Evolutionary conservation across 148 eudicot genomes (phyloP).

Genomic region (Nepenthes mirabilis): DNA sequence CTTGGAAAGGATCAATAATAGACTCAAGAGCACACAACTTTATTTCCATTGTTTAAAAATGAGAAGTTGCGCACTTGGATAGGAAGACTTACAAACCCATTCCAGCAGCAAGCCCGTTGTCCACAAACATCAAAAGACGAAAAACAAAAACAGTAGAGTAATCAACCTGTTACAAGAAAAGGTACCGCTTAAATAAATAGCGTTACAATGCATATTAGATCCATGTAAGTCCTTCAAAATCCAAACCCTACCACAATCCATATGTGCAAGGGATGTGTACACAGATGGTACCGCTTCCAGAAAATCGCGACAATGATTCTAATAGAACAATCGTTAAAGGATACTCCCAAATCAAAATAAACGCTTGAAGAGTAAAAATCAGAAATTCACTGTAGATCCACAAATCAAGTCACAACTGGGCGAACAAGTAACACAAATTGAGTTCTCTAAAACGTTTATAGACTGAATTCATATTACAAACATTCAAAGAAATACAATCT

Average conservation of each 20-base stretch:
- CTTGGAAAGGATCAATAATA: background rate
- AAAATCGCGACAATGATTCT: conserved; percentile 79
- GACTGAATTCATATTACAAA: background rate
- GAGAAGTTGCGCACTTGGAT: background rate
- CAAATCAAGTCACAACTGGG: background rate
- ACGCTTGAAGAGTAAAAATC: conserved; percentile 1
- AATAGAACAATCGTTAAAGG: conserved; percentile 28
- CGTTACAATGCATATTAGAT: background rate
- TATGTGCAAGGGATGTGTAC: conserved; percentile 73
- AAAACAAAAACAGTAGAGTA: conserved; percentile 77
- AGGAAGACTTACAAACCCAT: conserved; percentile 84
- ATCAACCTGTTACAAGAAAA: conserved; percentile 52
- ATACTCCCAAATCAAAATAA: background rate
- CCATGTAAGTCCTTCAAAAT: background rate
- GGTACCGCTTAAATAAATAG: conserved; percentile 2
- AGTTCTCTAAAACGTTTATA: background rate
- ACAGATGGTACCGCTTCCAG: conserved; percentile 70
- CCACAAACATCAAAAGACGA: conserved; percentile 92
- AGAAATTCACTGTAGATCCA: conserved; percentile 1
- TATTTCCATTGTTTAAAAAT: no score
- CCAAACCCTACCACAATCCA: conserved; percentile 81
- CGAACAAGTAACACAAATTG: background rate
- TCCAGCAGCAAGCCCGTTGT: conserved; percentile 86
- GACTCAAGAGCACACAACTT: background rate
- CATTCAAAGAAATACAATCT: background rate